These are phyloP conservation scores for Rheum nobile DNA, from an alignment of 148 eudicot genomes.

Conservation along the genomic window DNA sequence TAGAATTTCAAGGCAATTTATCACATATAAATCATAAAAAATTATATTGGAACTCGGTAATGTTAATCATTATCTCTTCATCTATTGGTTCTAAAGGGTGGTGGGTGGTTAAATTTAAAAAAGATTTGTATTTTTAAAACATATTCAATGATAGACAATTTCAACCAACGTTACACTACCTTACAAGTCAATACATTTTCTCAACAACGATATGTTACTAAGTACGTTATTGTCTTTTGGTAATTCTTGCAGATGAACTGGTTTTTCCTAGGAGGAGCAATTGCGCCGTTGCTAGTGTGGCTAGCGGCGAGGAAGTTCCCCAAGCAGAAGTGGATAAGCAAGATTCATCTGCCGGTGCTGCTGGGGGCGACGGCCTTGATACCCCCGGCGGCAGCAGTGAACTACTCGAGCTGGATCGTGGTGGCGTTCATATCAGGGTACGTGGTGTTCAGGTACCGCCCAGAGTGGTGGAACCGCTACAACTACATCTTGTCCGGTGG, in stretches of 20 bases:
- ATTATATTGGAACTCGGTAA: too few relatives aligned
- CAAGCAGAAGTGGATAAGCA: conserved; percentile 40
- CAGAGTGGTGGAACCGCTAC: conserved; percentile 58
- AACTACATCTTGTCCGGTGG: conserved; percentile 74
- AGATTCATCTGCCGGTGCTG: conserved; percentile 52
- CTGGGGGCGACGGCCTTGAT: conserved; percentile 48
- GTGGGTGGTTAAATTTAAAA: too few relatives aligned
- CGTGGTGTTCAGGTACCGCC: conserved; percentile 35
- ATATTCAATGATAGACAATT: too few relatives aligned
- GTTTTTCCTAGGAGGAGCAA: conserved; percentile 66
- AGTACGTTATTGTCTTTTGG: too few relatives aligned
- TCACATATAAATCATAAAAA: too few relatives aligned
- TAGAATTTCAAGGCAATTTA: too few relatives aligned
- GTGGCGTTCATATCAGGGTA: conserved; percentile 53
- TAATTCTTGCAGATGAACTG: conserved; percentile 31
- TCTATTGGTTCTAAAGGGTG: too few relatives aligned
- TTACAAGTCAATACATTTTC: too few relatives aligned
- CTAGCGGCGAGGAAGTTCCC: conserved; percentile 49
- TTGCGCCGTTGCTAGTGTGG: conserved; percentile 46
- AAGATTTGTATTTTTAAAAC: too few relatives aligned
- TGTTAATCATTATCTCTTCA: too few relatives aligned
- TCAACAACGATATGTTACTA: too few relatives aligned
- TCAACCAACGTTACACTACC: too few relatives aligned
- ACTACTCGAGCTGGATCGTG: conserved; percentile 66
- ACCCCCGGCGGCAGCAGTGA: conserved; percentile 73